Percentiles rank a stretch among this genome's conserved stretches.
Evolutionary conservation across 2,329 filamentous ascomycete genomes (phyloP).

Genomic region (Aureobasidium sp.): DNA sequence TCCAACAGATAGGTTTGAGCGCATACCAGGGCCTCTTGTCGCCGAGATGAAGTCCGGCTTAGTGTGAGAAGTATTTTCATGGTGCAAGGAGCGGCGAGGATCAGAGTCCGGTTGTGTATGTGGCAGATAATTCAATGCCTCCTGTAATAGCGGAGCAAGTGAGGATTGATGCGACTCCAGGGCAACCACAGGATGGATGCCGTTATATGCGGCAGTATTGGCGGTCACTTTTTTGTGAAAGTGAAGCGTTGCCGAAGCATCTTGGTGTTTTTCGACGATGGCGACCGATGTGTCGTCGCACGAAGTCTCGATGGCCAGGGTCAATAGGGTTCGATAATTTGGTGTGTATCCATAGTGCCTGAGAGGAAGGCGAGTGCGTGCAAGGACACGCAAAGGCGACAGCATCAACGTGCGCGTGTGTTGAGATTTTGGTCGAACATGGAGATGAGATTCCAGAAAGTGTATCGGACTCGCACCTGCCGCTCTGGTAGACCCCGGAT

Average conservation of each 20-base stretch:
- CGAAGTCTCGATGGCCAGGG: constrained; percentile 72
- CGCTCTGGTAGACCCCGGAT: neutral
- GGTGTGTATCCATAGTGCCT: neutral
- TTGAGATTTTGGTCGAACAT: neutral
- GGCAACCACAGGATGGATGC: constrained; percentile 72
- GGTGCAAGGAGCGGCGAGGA: neutral
- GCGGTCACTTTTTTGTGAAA: constrained; percentile 79
- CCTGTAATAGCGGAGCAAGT: constrained; percentile 60
- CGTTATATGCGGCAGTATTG: constrained; percentile 65
- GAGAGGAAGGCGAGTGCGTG: neutral
- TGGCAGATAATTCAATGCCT: constrained; percentile 54
- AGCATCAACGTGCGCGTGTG: constrained; percentile 4
- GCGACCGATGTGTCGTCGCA: constrained; percentile 94
- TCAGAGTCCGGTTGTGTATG: constrained; percentile 20
- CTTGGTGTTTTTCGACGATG: constrained; percentile 52
- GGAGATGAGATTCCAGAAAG: neutral
- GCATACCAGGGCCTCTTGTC: constrained; percentile 87
- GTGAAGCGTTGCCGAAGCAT: constrained; percentile 33
- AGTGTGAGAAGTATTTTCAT: neutral
- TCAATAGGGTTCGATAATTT: constrained; percentile 19
- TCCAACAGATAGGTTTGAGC: constrained; percentile 67
- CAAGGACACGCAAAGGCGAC: constrained; percentile 2
- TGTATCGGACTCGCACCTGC: neutral
- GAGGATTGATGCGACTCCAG: constrained; percentile 67
- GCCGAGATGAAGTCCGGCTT: constrained; percentile 80